Evolutionary conservation across 1,284 basidiomycete genomes (phyloP), one percentile per base, ranked within the genome.

Genomic region (Irpex sp.): DNA sequence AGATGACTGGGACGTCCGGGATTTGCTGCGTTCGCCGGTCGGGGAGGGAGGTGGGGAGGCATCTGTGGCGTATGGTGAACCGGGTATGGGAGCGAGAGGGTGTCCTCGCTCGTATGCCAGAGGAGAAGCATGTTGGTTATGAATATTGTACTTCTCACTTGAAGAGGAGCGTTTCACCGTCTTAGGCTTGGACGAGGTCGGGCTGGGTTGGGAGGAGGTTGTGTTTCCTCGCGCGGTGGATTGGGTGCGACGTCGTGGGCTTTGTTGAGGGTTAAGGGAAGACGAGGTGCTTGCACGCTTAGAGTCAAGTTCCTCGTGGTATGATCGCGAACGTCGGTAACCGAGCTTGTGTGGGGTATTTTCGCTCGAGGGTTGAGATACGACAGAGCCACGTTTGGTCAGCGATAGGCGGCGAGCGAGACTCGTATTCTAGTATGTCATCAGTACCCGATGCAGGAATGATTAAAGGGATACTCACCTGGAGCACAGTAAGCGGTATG

Each of bases 401-500:
- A 72, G 63, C 6, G 76, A 78, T 37, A 92, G 76, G 56, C 89
- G 80, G 39, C 89, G 85, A 51, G 87, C 88, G 6, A 90, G 78
- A 0, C 90, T 82, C 16, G 89, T 91, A 72, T 90, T 87, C 89
- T 91, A 67, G 36, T 28, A 58, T 48, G 60, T 51, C 33, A 28
- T 57, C 28, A 58, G 61, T 36, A 33, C 19, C 5, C 56, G 59
- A 36, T 33, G 51, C 54, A 18, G 37, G 28, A 23, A 19, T 36
- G 39, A 18, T 16, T 21, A 54, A 53, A 7, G 42, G 52, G 12
- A 72, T 28, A 28, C 78, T 66, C 67, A 85, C 88, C 78, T 96
- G 95, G 16, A 97, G 87, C 64, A 94, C 84, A 5, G 88, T 87
- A 59, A 97, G 79, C 36, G 95, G 95, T 65, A 98, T 96, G 37